Evolutionary conservation across 495 filamentous ascomycete species (phyloP).

Genomic region (Umbilicaria muhlenbergii): DNA sequence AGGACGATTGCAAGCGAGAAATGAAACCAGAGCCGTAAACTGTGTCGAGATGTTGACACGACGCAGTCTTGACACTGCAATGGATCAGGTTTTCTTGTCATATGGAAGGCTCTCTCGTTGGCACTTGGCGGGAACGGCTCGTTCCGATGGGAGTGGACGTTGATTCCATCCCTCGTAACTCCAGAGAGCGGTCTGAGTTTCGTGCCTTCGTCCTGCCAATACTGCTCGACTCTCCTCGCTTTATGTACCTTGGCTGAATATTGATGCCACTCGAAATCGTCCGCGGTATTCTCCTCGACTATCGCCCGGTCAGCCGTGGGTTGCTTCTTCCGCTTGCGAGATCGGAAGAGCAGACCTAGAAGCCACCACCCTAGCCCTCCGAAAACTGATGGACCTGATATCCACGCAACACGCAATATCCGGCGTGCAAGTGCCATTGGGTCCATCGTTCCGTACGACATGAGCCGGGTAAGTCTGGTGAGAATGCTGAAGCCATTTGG

Average conservation of each 20-base stretch:
- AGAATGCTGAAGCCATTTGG: constrained; percentile 3
- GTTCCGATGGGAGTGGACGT: too few relatives aligned
- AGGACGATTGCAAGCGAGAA: constrained; percentile 20
- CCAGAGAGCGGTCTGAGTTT: too few relatives aligned
- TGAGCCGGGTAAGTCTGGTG: constrained; percentile 5
- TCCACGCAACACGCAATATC: constrained; percentile 17
- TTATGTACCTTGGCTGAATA: constrained; percentile 3
- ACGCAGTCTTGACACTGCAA: constrained; percentile 11
- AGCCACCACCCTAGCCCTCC: constrained; percentile 16
- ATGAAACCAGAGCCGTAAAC: constrained; percentile 16
- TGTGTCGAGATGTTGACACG: constrained; percentile 13
- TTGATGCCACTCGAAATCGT: constrained; percentile 8
- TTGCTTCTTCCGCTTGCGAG: constrained; percentile 6
- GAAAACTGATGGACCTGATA: constrained; percentile 2
- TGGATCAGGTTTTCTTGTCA: constrained; percentile 4
- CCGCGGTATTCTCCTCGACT: constrained; percentile 3
- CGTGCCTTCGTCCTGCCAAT: not conserved
- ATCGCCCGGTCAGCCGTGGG: constrained; percentile 6
- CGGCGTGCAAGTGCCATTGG: constrained; percentile 12
- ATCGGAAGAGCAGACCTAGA: constrained; percentile 13
- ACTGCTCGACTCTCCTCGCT: constrained; percentile 1
- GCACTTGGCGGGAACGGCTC: too few relatives aligned
- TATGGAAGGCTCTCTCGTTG: too few relatives aligned
- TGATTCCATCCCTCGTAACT: too few relatives aligned
- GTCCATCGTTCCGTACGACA: constrained; percentile 9